A percentile compares a stretch with the other conserved stretches of the same genome.
Evolutionary conservation across 83 land plant species (phyloP).

Genomic region (Thuja plicata): DNA sequence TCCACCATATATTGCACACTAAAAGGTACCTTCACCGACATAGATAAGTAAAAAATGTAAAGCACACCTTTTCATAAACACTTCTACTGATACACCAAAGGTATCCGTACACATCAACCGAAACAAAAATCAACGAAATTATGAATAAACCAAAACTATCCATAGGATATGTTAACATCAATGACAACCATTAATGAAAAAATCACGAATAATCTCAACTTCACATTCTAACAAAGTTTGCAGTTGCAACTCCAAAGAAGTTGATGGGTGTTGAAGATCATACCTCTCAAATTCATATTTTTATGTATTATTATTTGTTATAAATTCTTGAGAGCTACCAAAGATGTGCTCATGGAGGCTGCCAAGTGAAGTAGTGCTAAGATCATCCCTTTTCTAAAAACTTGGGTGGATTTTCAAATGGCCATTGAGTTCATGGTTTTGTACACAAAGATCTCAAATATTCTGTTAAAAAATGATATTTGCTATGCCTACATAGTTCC

Average conservation of each 20-base stretch:
- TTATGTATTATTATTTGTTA: constrained; percentile 97
- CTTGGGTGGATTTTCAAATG: constrained; percentile 99
- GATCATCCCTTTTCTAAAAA: constrained; percentile 97
- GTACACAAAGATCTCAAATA: constrained; percentile 91
- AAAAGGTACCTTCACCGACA: no score
- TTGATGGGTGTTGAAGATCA: constrained; percentile 92
- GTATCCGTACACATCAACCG: no score
- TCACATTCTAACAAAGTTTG: no score
- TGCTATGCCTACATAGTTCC: constrained; percentile 91
- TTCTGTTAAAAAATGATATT: constrained; percentile 85
- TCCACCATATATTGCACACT: no score
- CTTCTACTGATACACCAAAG: no score
- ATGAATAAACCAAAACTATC: no score
- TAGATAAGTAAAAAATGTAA: no score
- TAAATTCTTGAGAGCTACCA: constrained; percentile 93
- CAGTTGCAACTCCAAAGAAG: constrained; percentile 35
- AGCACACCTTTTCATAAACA: no score
- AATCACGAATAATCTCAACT: no score
- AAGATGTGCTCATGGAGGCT: constrained; percentile 99
- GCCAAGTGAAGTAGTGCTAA: constrained; percentile 97
- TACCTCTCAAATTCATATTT: constrained; percentile 97
- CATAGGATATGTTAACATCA: no score
- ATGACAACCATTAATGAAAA: no score
- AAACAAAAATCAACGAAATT: no score
- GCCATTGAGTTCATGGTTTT: constrained; percentile 96